phyloP scores from a whole-genome alignment of 1,284 basidiomycete species.

The Trichosporon faecale region DNA sequence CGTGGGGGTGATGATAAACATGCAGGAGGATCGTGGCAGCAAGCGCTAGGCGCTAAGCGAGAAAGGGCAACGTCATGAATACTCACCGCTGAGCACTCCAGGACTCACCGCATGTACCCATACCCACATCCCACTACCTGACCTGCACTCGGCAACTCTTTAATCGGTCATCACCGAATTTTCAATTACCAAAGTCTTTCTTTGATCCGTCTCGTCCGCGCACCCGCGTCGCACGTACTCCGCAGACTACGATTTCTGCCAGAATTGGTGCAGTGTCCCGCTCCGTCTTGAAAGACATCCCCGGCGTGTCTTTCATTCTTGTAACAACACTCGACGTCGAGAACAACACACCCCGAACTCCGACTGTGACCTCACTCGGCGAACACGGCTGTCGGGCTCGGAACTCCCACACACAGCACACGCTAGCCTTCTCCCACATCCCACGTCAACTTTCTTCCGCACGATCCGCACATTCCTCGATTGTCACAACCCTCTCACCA shows the following conservation, averaged over 20 bases:
- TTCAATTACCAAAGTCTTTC: neutral
- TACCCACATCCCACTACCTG: neutral
- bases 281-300: neutral
- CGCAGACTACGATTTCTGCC: neutral
- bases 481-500: neutral
- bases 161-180: conserved; percentile 7
- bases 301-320: neutral
- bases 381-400: neutral
- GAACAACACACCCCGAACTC: neutral
- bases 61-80: conserved; percentile 2
- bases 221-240: neutral
- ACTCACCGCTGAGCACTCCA: neutral
- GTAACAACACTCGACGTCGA: neutral
- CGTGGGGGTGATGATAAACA: neutral
- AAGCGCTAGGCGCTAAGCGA: neutral
- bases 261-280: too few species aligned
- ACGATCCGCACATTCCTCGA: conserved; percentile 5
- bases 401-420: neutral
- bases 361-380: neutral
- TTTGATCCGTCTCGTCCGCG: conserved; percentile 7
- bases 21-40: neutral
- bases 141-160: neutral
- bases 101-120: neutral
- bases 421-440: neutral
- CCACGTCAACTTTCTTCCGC: conserved; percentile 2